Evolutionary conservation across 2,329 filamentous ascomycete species (phyloP).

Genomic region (Penicillium sclerotiorum): DNA sequence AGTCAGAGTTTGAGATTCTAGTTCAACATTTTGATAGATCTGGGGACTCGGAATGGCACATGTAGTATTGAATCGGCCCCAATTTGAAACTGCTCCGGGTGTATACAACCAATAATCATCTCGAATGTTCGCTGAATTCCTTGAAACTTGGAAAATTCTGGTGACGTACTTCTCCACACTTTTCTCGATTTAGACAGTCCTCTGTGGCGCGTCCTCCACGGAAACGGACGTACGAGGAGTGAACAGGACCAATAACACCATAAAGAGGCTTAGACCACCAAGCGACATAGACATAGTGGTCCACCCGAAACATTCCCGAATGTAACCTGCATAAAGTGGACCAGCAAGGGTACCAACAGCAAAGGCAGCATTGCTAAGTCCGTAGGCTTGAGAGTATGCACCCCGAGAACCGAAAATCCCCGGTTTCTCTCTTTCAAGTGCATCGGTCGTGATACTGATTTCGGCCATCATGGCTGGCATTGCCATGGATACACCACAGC

Average conservation of each 20-base stretch:
- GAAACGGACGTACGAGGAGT: slow-evolving; percentile 2
- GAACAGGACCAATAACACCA: slow-evolving; percentile 7
- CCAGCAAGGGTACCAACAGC: slow-evolving; percentile 53
- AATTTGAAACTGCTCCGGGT: too few relatives aligned
- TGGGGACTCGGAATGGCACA: too few relatives aligned
- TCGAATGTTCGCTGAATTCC: too few relatives aligned
- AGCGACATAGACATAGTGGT: slow-evolving; percentile 53
- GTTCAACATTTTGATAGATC: too few relatives aligned
- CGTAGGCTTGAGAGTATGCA: slow-evolving; percentile 61
- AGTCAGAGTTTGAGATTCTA: too few relatives aligned
- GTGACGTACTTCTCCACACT: too few relatives aligned
- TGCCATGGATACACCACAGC: slow-evolving; percentile 44
- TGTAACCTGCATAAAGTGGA: slow-evolving; percentile 53
- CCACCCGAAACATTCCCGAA: slow-evolving; percentile 50
- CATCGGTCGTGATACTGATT: slow-evolving; percentile 50
- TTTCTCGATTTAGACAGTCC: too few relatives aligned
- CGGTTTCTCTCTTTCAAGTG: slow-evolving; percentile 48
- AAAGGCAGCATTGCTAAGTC: slow-evolving; percentile 55
- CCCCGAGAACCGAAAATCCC: slow-evolving; percentile 47
- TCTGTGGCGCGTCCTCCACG: too few relatives aligned
- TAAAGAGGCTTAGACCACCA: slow-evolving; percentile 26
- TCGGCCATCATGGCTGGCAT: slow-evolving; percentile 61
- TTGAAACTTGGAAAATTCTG: too few relatives aligned
- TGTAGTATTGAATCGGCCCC: too few relatives aligned
- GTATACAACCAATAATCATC: too few relatives aligned